Evolutionary conservation across 192 early-diverging fungal species (phyloP).

Genomic region (Allomyces macrogynus): DNA sequence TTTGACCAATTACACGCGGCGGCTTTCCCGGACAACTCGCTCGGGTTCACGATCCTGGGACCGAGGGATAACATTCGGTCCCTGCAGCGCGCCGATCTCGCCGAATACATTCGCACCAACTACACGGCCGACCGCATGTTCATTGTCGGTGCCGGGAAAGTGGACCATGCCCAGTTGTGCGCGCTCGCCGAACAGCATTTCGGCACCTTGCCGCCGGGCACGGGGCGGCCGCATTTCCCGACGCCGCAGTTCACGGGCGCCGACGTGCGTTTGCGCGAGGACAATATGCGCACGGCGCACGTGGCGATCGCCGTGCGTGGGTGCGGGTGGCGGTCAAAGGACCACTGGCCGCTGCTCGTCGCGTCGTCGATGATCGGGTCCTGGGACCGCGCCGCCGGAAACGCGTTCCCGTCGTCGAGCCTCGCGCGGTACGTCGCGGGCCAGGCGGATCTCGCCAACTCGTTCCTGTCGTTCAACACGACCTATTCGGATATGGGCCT

Average conservation of each 20-base stretch:
- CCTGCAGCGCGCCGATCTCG: constrained; percentile 65
- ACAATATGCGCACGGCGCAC: constrained; percentile 76
- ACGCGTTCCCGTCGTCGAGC: constrained; percentile 63
- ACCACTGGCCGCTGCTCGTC: constrained; percentile 90
- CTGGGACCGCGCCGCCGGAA: constrained; percentile 89
- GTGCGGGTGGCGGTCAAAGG: constrained; percentile 79
- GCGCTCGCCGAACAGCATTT: constrained; percentile 86
- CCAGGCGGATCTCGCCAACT: constrained; percentile 78
- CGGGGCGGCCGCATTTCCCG: constrained; percentile 16
- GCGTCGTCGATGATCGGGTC: constrained; percentile 87
- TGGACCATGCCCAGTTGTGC: constrained; percentile 84
- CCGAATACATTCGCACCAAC: constrained; percentile 77
- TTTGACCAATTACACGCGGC: constrained; percentile 95
- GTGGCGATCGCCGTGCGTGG: constrained; percentile 96
- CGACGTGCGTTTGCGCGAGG: constrained; percentile 71
- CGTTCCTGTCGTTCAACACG: constrained; percentile 98
- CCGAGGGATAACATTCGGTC: constrained; percentile 83
- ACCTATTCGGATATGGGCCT: constrained; percentile 95
- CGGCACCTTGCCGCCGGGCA: constrained; percentile 43
- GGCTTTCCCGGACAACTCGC: constrained; percentile 67
- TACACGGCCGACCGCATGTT: constrained; percentile 97
- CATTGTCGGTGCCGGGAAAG: constrained; percentile 73
- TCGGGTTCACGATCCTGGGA: constrained; percentile 86
- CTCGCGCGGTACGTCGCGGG: constrained; percentile 55
- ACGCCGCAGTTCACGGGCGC: constrained; percentile 73